Evolutionary conservation across 768 basidiomycete genomes (phyloP).

Genomic region (Mycena haematopus): DNA sequence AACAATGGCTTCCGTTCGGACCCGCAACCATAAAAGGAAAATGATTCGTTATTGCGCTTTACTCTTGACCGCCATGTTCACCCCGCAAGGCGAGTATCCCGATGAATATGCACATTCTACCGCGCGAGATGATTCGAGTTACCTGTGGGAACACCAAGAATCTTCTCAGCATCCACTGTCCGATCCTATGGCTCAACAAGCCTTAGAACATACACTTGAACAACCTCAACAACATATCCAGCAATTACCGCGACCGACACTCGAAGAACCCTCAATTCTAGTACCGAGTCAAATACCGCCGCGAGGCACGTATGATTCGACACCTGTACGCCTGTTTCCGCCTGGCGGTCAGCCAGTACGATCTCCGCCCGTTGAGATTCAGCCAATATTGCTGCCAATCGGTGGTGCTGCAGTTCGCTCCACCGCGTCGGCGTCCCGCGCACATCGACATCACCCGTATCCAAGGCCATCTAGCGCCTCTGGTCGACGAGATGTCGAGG

Average conservation of each 20-base stretch:
- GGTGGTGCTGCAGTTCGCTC: slow-evolving; percentile 1
- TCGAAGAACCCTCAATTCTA: slow-evolving; percentile 26
- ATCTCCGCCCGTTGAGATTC: slow-evolving; percentile 32
- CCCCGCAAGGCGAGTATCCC: slow-evolving; percentile 41
- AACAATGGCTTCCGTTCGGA: background rate
- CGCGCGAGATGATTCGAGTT: slow-evolving; percentile 44
- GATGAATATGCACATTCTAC: slow-evolving; percentile 51
- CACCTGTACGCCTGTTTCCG: slow-evolving; percentile 40
- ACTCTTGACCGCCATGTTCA: slow-evolving; percentile 46
- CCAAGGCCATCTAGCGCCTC: slow-evolving; percentile 19
- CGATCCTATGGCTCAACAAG: slow-evolving; percentile 32
- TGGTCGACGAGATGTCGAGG: slow-evolving; percentile 2
- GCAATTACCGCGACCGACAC: slow-evolving; percentile 8
- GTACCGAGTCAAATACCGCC: slow-evolving; percentile 38
- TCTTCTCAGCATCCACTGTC: slow-evolving; percentile 30
- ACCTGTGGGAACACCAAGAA: slow-evolving; percentile 36
- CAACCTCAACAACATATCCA: slow-evolving; percentile 12
- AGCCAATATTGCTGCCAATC: slow-evolving; percentile 32
- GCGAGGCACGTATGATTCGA: slow-evolving; percentile 35
- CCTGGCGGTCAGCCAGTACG: slow-evolving; percentile 32
- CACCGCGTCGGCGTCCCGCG: slow-evolving; percentile 29
- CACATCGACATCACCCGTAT: slow-evolving; percentile 27
- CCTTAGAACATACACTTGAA: slow-evolving; percentile 24
- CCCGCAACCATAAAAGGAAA: background rate
- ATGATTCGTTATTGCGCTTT: slow-evolving; percentile 23